Conservation (phyloP, 805 yeast species). For the Saitoella complicata region DNA sequence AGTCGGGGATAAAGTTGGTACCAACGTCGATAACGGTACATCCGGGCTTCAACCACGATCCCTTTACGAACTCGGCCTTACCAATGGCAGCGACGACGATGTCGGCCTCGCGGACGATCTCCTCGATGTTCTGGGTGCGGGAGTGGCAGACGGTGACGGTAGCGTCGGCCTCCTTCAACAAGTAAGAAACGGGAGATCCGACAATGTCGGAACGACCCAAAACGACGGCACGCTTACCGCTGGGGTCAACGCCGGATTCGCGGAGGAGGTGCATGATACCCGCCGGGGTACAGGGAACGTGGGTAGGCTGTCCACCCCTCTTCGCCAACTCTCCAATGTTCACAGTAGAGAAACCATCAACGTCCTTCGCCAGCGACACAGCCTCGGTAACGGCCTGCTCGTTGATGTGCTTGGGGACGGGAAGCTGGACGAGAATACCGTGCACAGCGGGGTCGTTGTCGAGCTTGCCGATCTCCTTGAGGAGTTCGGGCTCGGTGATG, state of each 20-base stretch:
- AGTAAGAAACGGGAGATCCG: constrained; percentile 80
- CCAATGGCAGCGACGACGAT: constrained; percentile 89
- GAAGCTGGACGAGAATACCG: constrained; percentile 81
- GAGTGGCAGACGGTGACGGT: constrained; percentile 85
- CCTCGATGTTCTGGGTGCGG: constrained; percentile 43
- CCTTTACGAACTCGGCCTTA: constrained; percentile 64
- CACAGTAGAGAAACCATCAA: constrained; percentile 82
- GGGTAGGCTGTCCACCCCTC: constrained; percentile 66
- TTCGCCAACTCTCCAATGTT: constrained; percentile 85
- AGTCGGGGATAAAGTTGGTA: constrained; percentile 72
- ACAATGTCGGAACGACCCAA: constrained; percentile 93
- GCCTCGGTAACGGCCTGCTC: constrained; percentile 68
- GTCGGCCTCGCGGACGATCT: constrained; percentile 53
- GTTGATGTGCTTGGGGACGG: constrained; percentile 64
- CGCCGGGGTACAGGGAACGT: constrained; percentile 89
- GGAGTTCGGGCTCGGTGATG: constrained; percentile 3
- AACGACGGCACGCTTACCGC: constrained; percentile 81
- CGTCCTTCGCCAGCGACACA: constrained; percentile 73
- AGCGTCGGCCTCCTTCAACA: constrained; percentile 57
- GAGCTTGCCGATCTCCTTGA: constrained; percentile 41
- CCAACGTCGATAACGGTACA: constrained; percentile 89
- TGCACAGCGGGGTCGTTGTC: constrained; percentile 65
- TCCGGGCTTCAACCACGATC: constrained; percentile 74
- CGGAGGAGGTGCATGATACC: constrained; percentile 74
- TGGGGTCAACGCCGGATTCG: constrained; percentile 44